A percentile compares a stretch with the other conserved stretches of the same genome.
These are phyloP conservation scores for Halophytophthora polymorphica DNA, from an alignment of 352 stramenopile species.

Conservation along the genomic window DNA sequence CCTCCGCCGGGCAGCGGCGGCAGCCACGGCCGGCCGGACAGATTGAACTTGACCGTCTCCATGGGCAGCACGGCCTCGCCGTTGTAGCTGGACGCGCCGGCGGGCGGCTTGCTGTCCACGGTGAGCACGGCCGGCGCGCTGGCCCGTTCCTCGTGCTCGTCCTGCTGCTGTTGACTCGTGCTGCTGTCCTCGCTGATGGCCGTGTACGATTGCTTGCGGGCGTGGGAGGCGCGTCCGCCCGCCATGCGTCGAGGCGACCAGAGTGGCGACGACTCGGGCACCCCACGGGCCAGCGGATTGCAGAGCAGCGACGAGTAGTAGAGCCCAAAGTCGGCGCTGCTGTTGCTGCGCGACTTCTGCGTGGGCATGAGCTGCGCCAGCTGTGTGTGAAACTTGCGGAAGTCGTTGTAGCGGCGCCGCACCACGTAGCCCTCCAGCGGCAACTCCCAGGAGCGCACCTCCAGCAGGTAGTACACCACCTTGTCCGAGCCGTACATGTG, in stretches of 20 bases:
- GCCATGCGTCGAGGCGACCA: constrained; percentile 43
- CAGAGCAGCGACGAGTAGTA: constrained; percentile 55
- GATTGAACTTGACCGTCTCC: constrained; percentile 50
- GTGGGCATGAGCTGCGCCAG: constrained; percentile 53
- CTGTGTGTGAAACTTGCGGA: constrained; percentile 56
- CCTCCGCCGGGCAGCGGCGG: constrained; percentile 50
- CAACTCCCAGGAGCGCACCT: constrained; percentile 67
- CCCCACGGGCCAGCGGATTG: constrained; percentile 28
- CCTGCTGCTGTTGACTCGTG: constrained; percentile 12
- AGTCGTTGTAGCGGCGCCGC: constrained; percentile 73
- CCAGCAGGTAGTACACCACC: constrained; percentile 74
- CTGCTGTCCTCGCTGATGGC: constrained; percentile 26
- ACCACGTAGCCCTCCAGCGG: constrained; percentile 81
- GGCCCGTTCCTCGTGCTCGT: constrained; percentile 26
- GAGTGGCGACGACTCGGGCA: constrained; percentile 41
- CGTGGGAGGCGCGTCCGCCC: constrained; percentile 20
- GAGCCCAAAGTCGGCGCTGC: constrained; percentile 21
- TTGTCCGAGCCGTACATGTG: constrained; percentile 58
- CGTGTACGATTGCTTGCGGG: constrained; percentile 17
- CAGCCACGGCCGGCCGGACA: constrained; percentile 44
- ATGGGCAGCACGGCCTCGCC: constrained; percentile 41
- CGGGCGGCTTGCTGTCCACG: constrained; percentile 11
- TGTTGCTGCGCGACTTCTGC: constrained; percentile 23
- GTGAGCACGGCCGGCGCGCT: constrained; percentile 14
- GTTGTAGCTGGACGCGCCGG: constrained; percentile 36